Conservation (phyloP, 768 basidiomycete genomes). For the Bullera alba region DNA sequence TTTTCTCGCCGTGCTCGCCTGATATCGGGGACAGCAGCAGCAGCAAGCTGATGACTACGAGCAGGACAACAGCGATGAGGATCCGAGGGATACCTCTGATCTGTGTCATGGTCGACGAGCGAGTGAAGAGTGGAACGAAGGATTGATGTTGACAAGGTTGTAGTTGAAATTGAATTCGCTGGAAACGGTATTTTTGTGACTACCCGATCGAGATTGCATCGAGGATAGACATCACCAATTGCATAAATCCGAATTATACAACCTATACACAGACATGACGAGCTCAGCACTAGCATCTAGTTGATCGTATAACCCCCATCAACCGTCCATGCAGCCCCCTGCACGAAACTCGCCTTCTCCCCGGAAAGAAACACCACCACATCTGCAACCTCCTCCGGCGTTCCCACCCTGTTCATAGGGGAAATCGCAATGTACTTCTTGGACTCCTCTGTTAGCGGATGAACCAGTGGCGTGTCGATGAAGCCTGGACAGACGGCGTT, state of each 20-base stretch:
- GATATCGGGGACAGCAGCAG: not conserved
- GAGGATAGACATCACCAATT: too few species aligned
- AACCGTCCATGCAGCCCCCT: conserved; percentile 18
- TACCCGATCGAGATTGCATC: too few species aligned
- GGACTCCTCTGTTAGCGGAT: conserved; percentile 10
- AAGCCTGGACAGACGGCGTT: conserved; percentile 26
- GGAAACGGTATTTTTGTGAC: too few species aligned
- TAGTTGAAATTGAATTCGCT: too few species aligned
- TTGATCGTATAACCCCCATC: conserved; percentile 28
- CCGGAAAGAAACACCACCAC: conserved; percentile 15
- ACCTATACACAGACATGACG: too few species aligned
- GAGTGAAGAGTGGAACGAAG: too few species aligned
- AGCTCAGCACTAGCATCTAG: too few species aligned
- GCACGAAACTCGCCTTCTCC: conserved; percentile 24
- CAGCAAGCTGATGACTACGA: not conserved
- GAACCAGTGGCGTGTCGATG: conserved; percentile 24
- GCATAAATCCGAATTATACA: too few species aligned
- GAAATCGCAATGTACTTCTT: conserved; percentile 15
- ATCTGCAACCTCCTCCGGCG: conserved; percentile 21
- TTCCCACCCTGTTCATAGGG: conserved; percentile 23
- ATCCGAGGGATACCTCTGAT: not conserved
- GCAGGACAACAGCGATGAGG: conserved; percentile 3
- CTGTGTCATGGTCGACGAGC: too few species aligned
- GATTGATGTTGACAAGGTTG: too few species aligned
- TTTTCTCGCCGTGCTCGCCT: conserved; percentile 2